Evolutionary conservation across 31 red algal genomes (phyloP).

Genomic region (Pterothamnion heteromorphum): DNA sequence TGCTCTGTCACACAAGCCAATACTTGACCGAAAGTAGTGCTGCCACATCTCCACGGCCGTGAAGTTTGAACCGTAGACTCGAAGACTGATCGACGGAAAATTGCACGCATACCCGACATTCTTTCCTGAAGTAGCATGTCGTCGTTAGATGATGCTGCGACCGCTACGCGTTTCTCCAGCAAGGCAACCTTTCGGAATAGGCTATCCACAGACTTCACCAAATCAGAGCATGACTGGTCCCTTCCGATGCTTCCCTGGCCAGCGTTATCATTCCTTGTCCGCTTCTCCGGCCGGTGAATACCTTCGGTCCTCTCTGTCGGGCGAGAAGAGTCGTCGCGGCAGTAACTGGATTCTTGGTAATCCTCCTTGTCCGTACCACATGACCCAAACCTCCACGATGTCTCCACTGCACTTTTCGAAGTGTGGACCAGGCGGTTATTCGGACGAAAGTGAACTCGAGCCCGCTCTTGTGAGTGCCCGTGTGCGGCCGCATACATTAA

Average conservation of each 20-base stretch:
- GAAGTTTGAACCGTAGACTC: neutral
- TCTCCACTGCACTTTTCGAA: neutral
- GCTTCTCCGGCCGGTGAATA: neutral
- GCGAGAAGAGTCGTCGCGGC: neutral
- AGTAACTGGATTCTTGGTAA: neutral
- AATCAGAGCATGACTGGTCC: neutral
- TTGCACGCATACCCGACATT: neutral
- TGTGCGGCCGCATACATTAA: neutral
- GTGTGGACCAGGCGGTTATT: neutral
- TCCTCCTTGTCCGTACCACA: neutral
- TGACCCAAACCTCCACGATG: neutral
- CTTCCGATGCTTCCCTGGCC: neutral
- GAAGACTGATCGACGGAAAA: neutral
- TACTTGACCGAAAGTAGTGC: neutral
- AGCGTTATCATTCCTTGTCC: neutral
- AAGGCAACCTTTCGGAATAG: neutral
- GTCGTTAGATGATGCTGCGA: neutral
- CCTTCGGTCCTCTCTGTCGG: neutral
- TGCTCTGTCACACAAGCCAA: neutral
- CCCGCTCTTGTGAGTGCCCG: too few species aligned
- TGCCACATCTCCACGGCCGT: neutral
- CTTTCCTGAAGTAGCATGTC: neutral
- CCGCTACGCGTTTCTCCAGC: neutral
- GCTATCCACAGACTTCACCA: too few species aligned
- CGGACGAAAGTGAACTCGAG: neutral